Conservation (phyloP, 306 rosid genomes). For the Cucurbita ficifolia region DNA sequence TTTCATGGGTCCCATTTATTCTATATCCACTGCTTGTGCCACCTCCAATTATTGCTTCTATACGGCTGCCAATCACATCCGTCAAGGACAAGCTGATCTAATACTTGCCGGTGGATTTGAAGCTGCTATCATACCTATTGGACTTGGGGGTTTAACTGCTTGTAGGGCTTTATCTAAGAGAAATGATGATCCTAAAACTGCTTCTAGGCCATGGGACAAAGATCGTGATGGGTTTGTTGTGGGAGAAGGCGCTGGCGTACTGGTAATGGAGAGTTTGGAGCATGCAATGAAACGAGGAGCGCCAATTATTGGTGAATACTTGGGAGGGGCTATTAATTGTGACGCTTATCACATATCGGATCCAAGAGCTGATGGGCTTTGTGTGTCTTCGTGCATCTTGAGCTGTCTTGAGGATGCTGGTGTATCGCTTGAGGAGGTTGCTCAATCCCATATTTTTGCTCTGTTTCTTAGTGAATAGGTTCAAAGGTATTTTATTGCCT, state of each 20-base stretch:
- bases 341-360: conserved; percentile 99
- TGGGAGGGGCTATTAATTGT: conserved; percentile 97
- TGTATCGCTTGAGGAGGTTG: conserved; percentile 94
- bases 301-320: conserved; percentile 80
- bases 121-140: conserved; percentile 92
- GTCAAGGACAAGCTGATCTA: conserved; percentile 96
- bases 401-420: conserved; percentile 96
- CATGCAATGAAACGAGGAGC: conserved; percentile 96
- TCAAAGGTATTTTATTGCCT: too few species aligned
- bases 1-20: conserved; percentile 92
- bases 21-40: conserved; percentile 96
- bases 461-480: neutral
- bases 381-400: conserved; percentile 89
- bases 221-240: conserved; percentile 96
- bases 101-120: conserved; percentile 97
- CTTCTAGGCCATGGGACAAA: conserved; percentile 99
- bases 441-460: neutral
- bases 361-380: conserved; percentile 96
- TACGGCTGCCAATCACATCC: conserved; percentile 94
- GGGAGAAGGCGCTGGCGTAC: conserved; percentile 97
- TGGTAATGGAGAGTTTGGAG: conserved; percentile 97
- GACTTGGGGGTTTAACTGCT: conserved; percentile 89
- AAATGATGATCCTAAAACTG: conserved; percentile 92
- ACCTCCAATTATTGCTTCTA: conserved; percentile 92
- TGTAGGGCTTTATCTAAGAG: conserved; percentile 96